Percentiles rank a stretch among this genome's conserved stretches.
phyloP scores from a whole-genome alignment of 345 rosid species.

The Kandelia obovata region DNA sequence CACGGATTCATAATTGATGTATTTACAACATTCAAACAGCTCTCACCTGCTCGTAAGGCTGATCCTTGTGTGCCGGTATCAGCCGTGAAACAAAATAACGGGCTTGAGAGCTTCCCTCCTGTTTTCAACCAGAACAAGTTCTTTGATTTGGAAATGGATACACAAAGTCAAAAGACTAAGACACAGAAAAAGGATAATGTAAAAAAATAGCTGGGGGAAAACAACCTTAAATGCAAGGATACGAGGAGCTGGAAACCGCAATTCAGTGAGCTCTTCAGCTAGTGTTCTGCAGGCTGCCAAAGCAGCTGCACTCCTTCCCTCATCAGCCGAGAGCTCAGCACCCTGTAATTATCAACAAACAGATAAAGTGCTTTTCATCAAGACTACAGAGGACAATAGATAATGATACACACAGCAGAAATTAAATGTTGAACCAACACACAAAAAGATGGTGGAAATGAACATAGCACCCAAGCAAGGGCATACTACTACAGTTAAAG shows the following conservation, averaged over 20 bases:
- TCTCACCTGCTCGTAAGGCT: slow-evolving; percentile 92
- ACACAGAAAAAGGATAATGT: not conserved
- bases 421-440: not conserved
- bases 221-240: slow-evolving; percentile 93
- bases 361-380: not conserved
- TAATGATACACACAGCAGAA: not conserved
- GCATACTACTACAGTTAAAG: not conserved
- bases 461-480: not conserved
- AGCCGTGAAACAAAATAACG: slow-evolving; percentile 86
- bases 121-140: slow-evolving; percentile 25
- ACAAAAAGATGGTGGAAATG: not conserved
- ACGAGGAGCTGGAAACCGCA: slow-evolving; percentile 91
- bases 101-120: slow-evolving; percentile 98
- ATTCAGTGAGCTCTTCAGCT: slow-evolving; percentile 92
- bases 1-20: not conserved
- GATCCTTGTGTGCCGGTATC: slow-evolving; percentile 98
- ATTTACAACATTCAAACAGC: not conserved
- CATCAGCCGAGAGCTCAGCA: slow-evolving; percentile 83
- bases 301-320: slow-evolving; percentile 81
- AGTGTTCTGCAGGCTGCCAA: slow-evolving; percentile 94
- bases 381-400: not conserved
- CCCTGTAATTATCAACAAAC: slow-evolving; percentile 46
- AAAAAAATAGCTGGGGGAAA: not conserved
- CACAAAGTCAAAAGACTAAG: not conserved
- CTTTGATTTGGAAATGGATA: not conserved